A percentile compares a stretch with the other conserved stretches of the same genome.
phyloP scores from a whole-genome alignment of 257 asterid genomes.

The Solanum clarkiae region DNA sequence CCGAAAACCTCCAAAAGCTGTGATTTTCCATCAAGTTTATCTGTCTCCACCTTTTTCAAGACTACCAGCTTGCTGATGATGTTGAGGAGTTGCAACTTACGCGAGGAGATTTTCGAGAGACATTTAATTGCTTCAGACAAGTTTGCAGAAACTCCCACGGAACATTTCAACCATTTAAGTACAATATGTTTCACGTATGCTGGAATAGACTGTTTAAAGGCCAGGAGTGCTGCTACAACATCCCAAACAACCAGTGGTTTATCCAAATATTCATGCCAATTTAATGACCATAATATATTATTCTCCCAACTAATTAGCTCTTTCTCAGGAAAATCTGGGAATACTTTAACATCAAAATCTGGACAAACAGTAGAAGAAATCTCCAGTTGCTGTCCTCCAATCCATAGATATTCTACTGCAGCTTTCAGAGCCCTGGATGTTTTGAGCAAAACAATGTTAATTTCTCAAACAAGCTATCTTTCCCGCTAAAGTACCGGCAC shows the following conservation, averaged over 20 bases:
- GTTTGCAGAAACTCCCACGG: slow-evolving; percentile 19
- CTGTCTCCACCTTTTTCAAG: slow-evolving; percentile 26
- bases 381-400: slow-evolving; percentile 87
- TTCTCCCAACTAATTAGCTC: slow-evolving; percentile 60
- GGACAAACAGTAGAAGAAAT: slow-evolving; percentile 12
- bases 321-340: slow-evolving; percentile 46
- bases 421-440: slow-evolving; percentile 52
- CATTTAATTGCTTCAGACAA: slow-evolving; percentile 21
- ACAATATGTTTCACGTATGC: slow-evolving; percentile 37
- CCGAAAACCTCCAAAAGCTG: slow-evolving; percentile 18
- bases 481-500: neutral
- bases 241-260: slow-evolving; percentile 70
- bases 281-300: slow-evolving; percentile 57
- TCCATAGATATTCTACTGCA: slow-evolving; percentile 73
- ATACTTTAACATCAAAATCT: slow-evolving; percentile 23
- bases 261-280: slow-evolving; percentile 26
- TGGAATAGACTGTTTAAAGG: slow-evolving; percentile 56
- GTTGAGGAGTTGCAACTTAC: slow-evolving; percentile 66
- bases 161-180: slow-evolving; percentile 51
- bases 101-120: slow-evolving; percentile 45
- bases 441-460: neutral
- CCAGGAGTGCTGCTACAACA: slow-evolving; percentile 48
- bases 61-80: slow-evolving; percentile 50
- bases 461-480: neutral
- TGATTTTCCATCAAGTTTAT: slow-evolving; percentile 4